A percentile compares a stretch with the other conserved stretches of the same genome.
These are phyloP conservation scores for Candida freyschussii DNA, from an alignment of 1,139 yeast species.

Conservation along the genomic window DNA sequence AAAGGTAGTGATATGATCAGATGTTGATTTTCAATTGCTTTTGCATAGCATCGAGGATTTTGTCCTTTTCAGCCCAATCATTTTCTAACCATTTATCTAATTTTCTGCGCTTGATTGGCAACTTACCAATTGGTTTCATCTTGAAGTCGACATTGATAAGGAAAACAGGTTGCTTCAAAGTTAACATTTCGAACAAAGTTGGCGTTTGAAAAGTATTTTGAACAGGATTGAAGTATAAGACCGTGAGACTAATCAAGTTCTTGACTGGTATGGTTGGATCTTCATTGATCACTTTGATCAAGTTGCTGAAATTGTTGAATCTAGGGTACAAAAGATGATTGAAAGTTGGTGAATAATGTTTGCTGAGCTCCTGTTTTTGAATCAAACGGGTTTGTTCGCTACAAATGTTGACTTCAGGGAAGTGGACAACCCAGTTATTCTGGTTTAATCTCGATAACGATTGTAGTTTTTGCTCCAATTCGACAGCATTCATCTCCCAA, in stretches of 20 bases:
- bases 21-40: conserved; percentile 26
- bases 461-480: conserved; percentile 15
- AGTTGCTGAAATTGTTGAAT: conserved; percentile 41
- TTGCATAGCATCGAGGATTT: conserved; percentile 33
- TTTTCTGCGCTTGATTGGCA: conserved; percentile 48
- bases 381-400: conserved; percentile 41
- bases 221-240: conserved; percentile 38
- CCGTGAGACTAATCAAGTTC: conserved; percentile 44
- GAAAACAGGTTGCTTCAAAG: conserved; percentile 37
- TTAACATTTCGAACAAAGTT: conserved; percentile 50
- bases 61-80: conserved; percentile 68
- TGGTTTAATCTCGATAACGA: conserved; percentile 7
- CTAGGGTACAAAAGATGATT: conserved; percentile 62
- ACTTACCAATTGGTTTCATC: conserved; percentile 39
- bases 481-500: conserved; percentile 47
- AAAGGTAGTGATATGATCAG: too few species aligned
- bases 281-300: conserved; percentile 28
- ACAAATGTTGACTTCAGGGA: conserved; percentile 72
- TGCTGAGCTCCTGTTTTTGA: conserved; percentile 47
- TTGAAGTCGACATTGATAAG: conserved; percentile 47
- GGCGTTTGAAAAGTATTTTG: conserved; percentile 40
- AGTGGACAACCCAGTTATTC: conserved; percentile 48
- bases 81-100: conserved; percentile 70
- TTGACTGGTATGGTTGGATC: conserved; percentile 27
- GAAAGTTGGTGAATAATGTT: conserved; percentile 48